Conservation (phyloP, 805 yeast genomes). For the Pichia sporocuriosa region DNA sequence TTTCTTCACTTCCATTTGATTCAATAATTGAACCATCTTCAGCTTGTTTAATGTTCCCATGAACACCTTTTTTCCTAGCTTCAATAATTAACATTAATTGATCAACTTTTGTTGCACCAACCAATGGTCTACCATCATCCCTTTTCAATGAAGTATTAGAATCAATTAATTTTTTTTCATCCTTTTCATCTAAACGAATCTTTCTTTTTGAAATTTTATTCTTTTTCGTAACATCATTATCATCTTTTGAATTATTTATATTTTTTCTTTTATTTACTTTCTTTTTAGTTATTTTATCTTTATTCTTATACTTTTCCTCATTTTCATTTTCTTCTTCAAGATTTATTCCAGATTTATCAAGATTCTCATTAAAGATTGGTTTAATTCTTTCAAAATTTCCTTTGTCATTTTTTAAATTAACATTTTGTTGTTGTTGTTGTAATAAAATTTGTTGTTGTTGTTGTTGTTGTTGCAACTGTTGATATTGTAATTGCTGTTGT, state of each 20-base stretch:
- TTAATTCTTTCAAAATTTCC: too few relatives aligned
- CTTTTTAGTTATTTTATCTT: too few relatives aligned
- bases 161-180: neutral
- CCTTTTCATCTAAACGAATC: neutral
- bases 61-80: conserved; percentile 73
- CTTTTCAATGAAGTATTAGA: conserved; percentile 28
- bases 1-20: conserved; percentile 22
- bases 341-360: too few relatives aligned
- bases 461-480: conserved; percentile 1
- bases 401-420: too few relatives aligned
- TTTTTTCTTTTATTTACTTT: too few relatives aligned
- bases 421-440: neutral
- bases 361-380: too few relatives aligned
- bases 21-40: conserved; percentile 66
- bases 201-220: neutral
- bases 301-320: too few relatives aligned
- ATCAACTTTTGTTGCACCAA: conserved; percentile 88
- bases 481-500: conserved; percentile 11
- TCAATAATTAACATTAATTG: conserved; percentile 87
- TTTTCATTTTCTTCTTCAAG: too few relatives aligned
- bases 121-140: conserved; percentile 60
- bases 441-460: conserved; percentile 14
- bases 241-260: neutral
- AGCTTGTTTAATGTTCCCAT: conserved; percentile 55
- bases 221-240: neutral